phyloP scores from a whole-genome alignment of 495 filamentous ascomycete genomes.

The Lepraria neglecta region DNA sequence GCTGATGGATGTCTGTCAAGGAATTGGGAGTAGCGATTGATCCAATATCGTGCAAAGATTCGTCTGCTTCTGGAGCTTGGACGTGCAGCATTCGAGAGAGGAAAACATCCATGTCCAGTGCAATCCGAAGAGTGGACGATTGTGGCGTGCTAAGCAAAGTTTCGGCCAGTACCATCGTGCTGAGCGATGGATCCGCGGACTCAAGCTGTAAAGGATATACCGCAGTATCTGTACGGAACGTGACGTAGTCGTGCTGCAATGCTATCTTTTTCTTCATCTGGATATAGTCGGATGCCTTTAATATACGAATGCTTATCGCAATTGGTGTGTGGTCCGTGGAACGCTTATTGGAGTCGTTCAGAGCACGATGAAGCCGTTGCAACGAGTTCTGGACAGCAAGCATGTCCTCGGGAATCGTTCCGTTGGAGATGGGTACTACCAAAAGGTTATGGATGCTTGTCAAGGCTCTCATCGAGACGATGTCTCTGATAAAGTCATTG shows the following conservation, averaged over 20 bases:
- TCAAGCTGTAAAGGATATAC: background rate
- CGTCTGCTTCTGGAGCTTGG: background rate
- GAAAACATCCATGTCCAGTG: background rate
- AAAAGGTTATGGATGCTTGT: background rate
- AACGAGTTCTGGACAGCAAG: background rate
- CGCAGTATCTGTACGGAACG: background rate
- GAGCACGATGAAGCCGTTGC: background rate
- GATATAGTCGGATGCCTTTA: background rate
- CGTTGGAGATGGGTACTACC: background rate
- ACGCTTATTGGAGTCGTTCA: background rate
- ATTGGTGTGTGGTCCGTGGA: background rate
- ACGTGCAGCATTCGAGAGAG: background rate
- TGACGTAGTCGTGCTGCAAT: background rate
- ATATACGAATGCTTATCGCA: background rate
- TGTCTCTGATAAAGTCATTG: background rate
- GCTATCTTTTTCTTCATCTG: slow-evolving; percentile 5
- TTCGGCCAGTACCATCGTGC: background rate
- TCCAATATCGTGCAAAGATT: background rate
- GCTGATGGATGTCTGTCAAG: background rate
- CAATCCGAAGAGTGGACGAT: background rate
- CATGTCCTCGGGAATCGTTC: background rate
- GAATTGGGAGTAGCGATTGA: background rate
- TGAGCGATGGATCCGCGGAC: background rate
- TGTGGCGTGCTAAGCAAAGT: background rate
- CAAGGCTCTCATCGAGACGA: background rate